Base-by-base conservation (phyloP, 1,284 basidiomycete species). In the Inonotus hispidus region DNA sequence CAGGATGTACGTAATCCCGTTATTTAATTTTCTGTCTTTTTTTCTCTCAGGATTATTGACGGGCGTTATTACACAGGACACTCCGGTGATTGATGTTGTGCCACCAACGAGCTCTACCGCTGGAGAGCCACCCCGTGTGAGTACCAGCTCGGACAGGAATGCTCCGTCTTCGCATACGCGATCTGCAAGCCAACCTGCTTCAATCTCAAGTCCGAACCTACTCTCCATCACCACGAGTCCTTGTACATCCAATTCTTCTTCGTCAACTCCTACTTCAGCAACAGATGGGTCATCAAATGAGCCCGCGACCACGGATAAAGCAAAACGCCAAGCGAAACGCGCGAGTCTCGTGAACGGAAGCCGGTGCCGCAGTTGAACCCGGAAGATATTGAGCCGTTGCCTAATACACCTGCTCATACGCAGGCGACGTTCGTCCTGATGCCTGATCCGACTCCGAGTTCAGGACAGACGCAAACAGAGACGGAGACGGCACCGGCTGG, bases 341-440 rank as follows among this genome's bases (percentile, higher is more conserved):
- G 53, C 54, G 21, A 63, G 62, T 37, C 54, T 63, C 29, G 55
- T 63, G 21, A 60, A 57, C 53, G 62, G 13, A 63, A 63, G 27
- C 62, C 62, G 11, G 62, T 63, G 6, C 62, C 62, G 47, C 54
- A 38, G 47, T 35, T 63, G n/a, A 46, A 57, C 32, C 58, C 59
- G 13, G 62, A 63, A 25, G 58, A 63, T n/a, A 46, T 35, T 21
- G 27, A 19, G 8, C 52, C 62, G 29, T n/a, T 58, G 35, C 45
- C 60, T 3, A n/a, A 21, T 6, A 19, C 41, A 2, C 19, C 41
- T 16, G 39, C 35, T 16, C 32, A 37, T 38, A 19, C 55, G 19
- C 47, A 32, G 35, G 21, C 29, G 0, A 23, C 47, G 37, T 38
- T 43, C n/a, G 16, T 25, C 8, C 52, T 41, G 43, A 37, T 45